Evolutionary conservation across 2,329 filamentous ascomycete genomes (phyloP).

Genomic region (Fusarium robinianum): DNA sequence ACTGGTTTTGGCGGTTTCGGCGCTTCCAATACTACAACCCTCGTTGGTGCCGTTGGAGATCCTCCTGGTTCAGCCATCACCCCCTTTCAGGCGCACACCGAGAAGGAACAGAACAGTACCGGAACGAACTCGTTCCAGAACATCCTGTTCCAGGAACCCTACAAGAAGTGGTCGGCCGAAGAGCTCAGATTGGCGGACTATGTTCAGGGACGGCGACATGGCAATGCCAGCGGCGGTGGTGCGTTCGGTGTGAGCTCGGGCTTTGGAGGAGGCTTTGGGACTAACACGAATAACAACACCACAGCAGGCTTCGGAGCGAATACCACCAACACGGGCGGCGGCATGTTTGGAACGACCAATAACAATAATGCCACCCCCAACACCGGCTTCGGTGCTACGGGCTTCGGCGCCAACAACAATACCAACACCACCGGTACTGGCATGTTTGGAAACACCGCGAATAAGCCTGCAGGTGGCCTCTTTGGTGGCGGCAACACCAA

Average conservation of each 20-base stretch:
- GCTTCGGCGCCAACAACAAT: slow-evolving; percentile 47
- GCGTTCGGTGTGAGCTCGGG: slow-evolving; percentile 72
- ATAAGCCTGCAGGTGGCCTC: slow-evolving; percentile 33
- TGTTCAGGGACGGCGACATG: slow-evolving; percentile 79
- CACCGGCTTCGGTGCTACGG: slow-evolving; percentile 36
- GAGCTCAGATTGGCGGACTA: slow-evolving; percentile 86
- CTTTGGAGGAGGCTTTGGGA: slow-evolving; percentile 58
- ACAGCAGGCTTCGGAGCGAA: slow-evolving; percentile 53
- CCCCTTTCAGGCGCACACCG: slow-evolving; percentile 70
- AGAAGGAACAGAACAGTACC: slow-evolving; percentile 70
- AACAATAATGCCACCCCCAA: slow-evolving; percentile 42
- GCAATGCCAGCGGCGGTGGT: slow-evolving; percentile 81
- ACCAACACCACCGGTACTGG: slow-evolving; percentile 39
- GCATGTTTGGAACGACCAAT: slow-evolving; percentile 44
- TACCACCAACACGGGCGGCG: slow-evolving; percentile 42
- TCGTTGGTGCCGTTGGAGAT: slow-evolving; percentile 58
- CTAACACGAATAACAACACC: slow-evolving; percentile 36
- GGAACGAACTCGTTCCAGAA: slow-evolving; percentile 73
- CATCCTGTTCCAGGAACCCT: slow-evolving; percentile 76
- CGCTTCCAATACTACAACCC: slow-evolving; percentile 51
- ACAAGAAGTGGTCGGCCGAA: slow-evolving; percentile 89
- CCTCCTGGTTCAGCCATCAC: slow-evolving; percentile 70
- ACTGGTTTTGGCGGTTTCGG: slow-evolving; percentile 50
- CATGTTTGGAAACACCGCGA: slow-evolving; percentile 35
- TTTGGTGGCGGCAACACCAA: slow-evolving; percentile 34